phyloP scores from a whole-genome alignment of 2,329 filamentous ascomycete species.

The Fusarium sp. region DNA sequence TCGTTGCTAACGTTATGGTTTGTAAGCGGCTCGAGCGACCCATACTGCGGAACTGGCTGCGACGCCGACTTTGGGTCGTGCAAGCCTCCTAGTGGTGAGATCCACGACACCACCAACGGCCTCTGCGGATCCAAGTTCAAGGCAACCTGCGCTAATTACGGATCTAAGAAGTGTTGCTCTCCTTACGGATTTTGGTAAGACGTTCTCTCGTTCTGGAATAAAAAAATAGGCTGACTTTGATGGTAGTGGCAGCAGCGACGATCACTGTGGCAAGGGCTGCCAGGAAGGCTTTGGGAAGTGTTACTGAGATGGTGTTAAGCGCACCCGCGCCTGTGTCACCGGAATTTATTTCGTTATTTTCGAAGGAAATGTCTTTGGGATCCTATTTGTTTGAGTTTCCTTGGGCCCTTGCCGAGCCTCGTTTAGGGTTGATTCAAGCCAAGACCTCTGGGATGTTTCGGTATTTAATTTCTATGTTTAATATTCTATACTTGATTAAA shows the following conservation, averaged over 20 bases:
- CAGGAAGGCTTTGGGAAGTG: slow-evolving; percentile 48
- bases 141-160: slow-evolving; percentile 47
- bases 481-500: not conserved
- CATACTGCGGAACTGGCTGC: slow-evolving; percentile 52
- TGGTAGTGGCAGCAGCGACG: slow-evolving; percentile 41
- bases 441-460: not conserved
- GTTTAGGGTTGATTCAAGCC: not conserved
- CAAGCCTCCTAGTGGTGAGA: slow-evolving; percentile 31
- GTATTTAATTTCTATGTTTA: not conserved
- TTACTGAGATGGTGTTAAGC: slow-evolving; percentile 20
- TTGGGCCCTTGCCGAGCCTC: not conserved
- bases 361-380: not conserved
- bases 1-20: slow-evolving; percentile 20
- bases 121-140: slow-evolving; percentile 47
- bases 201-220: not conserved
- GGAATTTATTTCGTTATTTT: not conserved
- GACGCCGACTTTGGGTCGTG: slow-evolving; percentile 49
- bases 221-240: slow-evolving; percentile 10
- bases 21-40: slow-evolving; percentile 45
- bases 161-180: slow-evolving; percentile 50
- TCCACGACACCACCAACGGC: slow-evolving; percentile 49
- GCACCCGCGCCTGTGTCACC: not conserved
- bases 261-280: slow-evolving; percentile 48
- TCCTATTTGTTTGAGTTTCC: slow-evolving; percentile 12
- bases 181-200: slow-evolving; percentile 49